Conservation (phyloP, 2,329 filamentous ascomycete genomes). For the Fusarium continuum region DNA sequence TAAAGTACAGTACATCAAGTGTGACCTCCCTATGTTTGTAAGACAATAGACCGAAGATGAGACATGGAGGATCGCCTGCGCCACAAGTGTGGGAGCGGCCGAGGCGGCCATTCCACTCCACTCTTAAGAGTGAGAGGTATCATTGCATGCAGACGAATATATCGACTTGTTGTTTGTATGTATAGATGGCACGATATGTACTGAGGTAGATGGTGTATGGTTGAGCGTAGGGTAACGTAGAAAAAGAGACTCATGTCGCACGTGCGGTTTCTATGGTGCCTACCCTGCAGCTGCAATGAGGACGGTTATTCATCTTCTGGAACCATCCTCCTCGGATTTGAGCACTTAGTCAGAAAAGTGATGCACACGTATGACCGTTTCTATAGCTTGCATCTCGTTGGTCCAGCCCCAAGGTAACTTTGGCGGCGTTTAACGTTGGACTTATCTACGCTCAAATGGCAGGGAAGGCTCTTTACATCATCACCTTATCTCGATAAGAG, state of each 20-base stretch:
- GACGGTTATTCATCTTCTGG: too few relatives aligned
- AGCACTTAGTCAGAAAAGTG: too few relatives aligned
- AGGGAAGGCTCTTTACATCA: too few relatives aligned
- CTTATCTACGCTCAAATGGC: background rate
- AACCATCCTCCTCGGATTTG: background rate
- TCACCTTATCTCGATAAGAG: too few relatives aligned
- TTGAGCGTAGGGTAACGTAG: too few relatives aligned
- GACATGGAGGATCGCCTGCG: background rate
- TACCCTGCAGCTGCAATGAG: background rate
- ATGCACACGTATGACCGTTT: background rate
- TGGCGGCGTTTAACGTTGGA: background rate
- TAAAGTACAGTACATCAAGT: background rate
- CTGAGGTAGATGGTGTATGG: background rate
- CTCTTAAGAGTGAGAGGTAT: background rate
- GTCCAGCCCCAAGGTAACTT: background rate
- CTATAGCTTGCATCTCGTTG: background rate
- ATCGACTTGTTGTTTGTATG: background rate
- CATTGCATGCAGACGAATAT: background rate
- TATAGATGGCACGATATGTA: too few relatives aligned
- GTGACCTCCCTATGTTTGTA: background rate
- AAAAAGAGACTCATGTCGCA: background rate
- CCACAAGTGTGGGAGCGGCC: background rate
- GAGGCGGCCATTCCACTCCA: conserved; percentile 1
- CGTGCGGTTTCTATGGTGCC: background rate
- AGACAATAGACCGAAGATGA: background rate